Conservation (phyloP, 768 basidiomycete genomes). For the Tulasnella calospora region DNA sequence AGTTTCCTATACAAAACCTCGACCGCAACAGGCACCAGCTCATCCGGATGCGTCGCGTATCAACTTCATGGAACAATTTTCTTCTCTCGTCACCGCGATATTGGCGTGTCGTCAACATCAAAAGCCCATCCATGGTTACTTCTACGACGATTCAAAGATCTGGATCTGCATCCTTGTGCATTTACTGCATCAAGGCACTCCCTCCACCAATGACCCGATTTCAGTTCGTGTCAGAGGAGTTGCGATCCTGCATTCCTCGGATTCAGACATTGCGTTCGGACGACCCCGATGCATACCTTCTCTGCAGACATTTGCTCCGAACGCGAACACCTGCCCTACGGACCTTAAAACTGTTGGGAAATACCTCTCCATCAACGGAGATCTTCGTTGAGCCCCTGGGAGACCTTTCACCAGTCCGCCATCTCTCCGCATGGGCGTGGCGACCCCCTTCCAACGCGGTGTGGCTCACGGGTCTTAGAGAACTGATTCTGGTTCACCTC, state of each 20-base stretch:
- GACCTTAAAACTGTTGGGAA: background rate
- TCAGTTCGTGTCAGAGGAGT: background rate
- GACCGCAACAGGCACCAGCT: background rate
- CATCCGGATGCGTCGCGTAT: background rate
- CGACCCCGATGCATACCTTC: too few relatives aligned
- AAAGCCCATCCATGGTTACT: background rate
- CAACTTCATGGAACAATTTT: background rate
- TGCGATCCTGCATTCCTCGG: background rate
- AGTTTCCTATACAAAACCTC: background rate
- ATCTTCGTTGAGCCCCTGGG: background rate
- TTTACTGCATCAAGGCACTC: background rate
- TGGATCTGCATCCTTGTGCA: background rate
- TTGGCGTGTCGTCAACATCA: background rate
- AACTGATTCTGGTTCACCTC: too few relatives aligned
- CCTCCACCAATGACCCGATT: background rate
- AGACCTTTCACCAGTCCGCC: background rate
- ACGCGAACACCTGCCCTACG: too few relatives aligned
- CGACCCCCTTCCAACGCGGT: background rate
- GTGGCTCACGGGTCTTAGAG: background rate
- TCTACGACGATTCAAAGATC: background rate
- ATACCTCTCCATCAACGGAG: background rate
- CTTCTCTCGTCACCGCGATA: background rate
- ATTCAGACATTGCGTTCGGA: too few relatives aligned
- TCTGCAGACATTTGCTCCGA: too few relatives aligned
- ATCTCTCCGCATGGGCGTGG: background rate